Evolutionary conservation across 306 rosid genomes (phyloP), one percentile per base, ranked within the genome.

Genomic region (Castanea crenata): DNA sequence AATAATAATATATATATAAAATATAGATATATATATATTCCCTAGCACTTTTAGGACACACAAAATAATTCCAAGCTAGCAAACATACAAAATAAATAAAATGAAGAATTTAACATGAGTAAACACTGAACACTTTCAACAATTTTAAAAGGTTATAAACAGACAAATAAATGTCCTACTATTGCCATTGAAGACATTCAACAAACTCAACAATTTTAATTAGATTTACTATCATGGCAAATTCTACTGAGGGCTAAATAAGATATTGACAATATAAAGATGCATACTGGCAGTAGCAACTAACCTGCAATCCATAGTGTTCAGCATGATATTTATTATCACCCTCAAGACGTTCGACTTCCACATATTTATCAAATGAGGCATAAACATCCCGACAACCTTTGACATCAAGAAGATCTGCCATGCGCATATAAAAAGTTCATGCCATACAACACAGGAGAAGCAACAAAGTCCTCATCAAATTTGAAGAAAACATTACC

Each of bases 391-490:
- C 99, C 71, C 86, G 87, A 82, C 99, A 96, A 71, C 99, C 99
- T 82, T 96, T 96, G 82, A 96, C 99, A 87, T 96, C 99, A 70
- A 96, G 99, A 82, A 96, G 99, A 79, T 96, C 99, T 96, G 89
- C 76, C 63, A 79, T 69, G 72, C 72, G 84, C 21, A 76, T 7
- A 70, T 71, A 18, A 81, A 69, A 74, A 63, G 82, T 86, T 76
- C 82, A 75, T 64, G 78, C 74, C 58, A 78, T 65, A 68, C 15
- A 80, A 84, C 44, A 61, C 69, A 52, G 69, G 70, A 35, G 73
- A 49, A 80, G 58, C 32, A 41, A 46, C n/a, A 59, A 59, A 59
- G 3, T 16, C 46, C n/a, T 63, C 18, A 23, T 27, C 69, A 63
- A 63, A 55, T 69, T 20, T 23, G 46, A 56, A 18, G 54, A 21